phyloP scores from a whole-genome alignment of 176 grass and related monocot genomes.

The Oryza longistaminata region DNA sequence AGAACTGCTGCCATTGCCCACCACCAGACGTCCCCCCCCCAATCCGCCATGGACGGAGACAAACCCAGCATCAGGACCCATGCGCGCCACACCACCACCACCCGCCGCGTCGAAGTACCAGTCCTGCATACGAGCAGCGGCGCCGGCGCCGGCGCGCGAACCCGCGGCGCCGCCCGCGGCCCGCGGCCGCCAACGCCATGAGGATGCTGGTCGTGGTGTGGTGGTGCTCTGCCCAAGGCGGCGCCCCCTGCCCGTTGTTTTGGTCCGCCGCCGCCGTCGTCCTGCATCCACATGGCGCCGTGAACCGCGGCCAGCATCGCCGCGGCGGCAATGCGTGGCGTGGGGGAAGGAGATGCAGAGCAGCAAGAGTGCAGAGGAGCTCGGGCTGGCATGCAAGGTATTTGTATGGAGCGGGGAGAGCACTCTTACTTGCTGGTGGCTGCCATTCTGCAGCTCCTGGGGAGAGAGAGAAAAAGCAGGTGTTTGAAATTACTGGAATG shows the following conservation, averaged over 20 bases:
- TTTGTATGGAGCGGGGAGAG: constrained; percentile 9
- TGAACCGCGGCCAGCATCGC: constrained; percentile 71
- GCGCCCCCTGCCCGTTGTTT: constrained; percentile 2
- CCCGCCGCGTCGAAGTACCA: constrained; percentile 48
- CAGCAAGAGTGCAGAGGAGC: background rate
- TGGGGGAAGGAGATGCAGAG: constrained; percentile 6
- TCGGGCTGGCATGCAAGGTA: constrained; percentile 11
- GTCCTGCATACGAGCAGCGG: constrained; percentile 41
- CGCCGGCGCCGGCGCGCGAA: constrained; percentile 16
- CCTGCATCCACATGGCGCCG: constrained; percentile 62
- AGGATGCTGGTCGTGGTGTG: constrained; percentile 33
- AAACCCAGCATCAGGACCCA: constrained; percentile 36
- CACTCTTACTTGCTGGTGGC: background rate
- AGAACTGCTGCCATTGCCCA: constrained; percentile 47
- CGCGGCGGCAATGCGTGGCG: background rate
- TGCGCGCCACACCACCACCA: constrained; percentile 8
- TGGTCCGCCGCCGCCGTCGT: constrained; percentile 41
- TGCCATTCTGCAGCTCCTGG: background rate
- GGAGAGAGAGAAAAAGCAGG: background rate
- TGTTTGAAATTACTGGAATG: background rate
- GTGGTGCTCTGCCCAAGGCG: constrained; percentile 4
- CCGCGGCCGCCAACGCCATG: constrained; percentile 3
- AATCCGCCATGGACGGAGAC: background rate
- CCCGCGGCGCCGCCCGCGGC: background rate
- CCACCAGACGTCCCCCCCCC: background rate